These are phyloP conservation scores for Syzygium aromaticum DNA, from an alignment of 345 rosid species.

Conservation along the genomic window DNA sequence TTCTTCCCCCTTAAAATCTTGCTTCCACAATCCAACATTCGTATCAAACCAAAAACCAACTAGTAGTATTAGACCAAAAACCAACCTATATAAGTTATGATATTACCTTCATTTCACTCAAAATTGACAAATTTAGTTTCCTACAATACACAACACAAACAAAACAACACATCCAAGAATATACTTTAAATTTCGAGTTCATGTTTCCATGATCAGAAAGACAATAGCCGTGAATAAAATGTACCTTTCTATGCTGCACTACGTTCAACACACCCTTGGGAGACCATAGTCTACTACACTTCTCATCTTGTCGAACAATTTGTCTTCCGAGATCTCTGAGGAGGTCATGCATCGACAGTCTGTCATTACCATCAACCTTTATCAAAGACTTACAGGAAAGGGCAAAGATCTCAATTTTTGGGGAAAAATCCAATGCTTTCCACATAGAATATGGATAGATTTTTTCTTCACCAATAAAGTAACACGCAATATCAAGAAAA, in stretches of 20 bases:
- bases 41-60: too few species aligned
- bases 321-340: neutral
- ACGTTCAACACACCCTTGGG: neutral
- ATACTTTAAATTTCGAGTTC: neutral
- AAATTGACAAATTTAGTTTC: neutral
- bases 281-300: neutral
- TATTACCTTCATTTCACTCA: neutral
- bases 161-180: neutral
- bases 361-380: neutral
- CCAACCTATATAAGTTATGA: too few species aligned
- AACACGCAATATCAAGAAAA: neutral
- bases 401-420: neutral
- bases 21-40: too few species aligned
- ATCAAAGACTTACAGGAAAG: neutral
- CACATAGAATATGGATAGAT: neutral
- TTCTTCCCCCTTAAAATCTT: too few species aligned
- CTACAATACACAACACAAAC: neutral
- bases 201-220: neutral
- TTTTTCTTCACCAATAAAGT: neutral
- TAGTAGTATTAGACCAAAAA: too few species aligned
- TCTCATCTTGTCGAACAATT: neutral
- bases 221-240: neutral
- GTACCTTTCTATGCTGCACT: neutral
- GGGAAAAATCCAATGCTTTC: neutral
- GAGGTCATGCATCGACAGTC: neutral